Evolutionary conservation across 2,329 filamentous ascomycete genomes (phyloP), one percentile per base, ranked within the genome.

Genomic region (Talaromyces sp.): DNA sequence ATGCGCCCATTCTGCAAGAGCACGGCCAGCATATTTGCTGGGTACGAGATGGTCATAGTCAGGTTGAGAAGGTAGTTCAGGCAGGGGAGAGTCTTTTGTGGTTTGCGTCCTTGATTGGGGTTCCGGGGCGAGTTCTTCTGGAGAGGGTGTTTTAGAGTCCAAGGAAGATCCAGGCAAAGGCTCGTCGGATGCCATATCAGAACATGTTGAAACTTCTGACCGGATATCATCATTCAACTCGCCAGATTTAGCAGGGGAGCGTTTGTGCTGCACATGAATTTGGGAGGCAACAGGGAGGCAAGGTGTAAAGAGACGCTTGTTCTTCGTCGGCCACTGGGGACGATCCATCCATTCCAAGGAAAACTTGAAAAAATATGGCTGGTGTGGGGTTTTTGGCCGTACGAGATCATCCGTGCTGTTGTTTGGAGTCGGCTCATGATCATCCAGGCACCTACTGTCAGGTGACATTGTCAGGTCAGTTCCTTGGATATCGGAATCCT

Each of bases 301-400:
- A 1, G 85, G 85, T 8, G 81, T 77, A 47, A 76, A 75, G 6
- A 87, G 74, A 4, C 79, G 78, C 70, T 75, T 74, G 77, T 83
- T 70, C 70, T 80, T 70, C 69, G 75, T 68, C 62, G 80, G 55
- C 67, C 74, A 70, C 61, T 78, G 67, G 66, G 80, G 70, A 63
- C 80, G 80, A 52, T 84, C 81, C 44, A 82, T 77, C 78, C 80
- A 86, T 66, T 88, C 86, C n/a, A 88, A 74, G 1, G 84, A 86
- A 66, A 88, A 88, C 54, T 84, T 86, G 75, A 88, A 88, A 57
- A 78, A 83, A 60, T 82, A 85, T 36, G 75, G 77, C 51, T 82
- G 82, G 58, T 84, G 81, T 42, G 70, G 70, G n/a, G 66, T 71
- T 41, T 65, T 75, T 55, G 66, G 74, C 36, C 68, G 70, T 30